Conservation (phyloP, 225 moss, liverwort and hornwort species). For the Lunularia cruciata region DNA sequence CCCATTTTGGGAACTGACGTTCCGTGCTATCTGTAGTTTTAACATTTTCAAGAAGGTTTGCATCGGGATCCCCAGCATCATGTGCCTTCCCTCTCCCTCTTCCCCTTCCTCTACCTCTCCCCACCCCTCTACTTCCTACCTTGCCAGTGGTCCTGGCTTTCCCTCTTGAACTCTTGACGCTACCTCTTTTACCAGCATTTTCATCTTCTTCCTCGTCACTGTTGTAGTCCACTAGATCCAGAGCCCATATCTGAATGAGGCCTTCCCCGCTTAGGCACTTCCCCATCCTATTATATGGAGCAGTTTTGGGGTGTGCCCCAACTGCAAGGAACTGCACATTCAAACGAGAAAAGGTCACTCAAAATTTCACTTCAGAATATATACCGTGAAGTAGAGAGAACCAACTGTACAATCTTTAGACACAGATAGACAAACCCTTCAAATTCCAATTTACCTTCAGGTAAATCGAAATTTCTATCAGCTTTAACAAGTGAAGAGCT, state of each 20-base stretch:
- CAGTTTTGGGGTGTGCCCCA: constrained; percentile 70
- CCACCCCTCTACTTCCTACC: constrained; percentile 41
- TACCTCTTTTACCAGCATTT: background rate
- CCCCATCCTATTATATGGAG: constrained; percentile 73
- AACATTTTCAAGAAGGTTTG: constrained; percentile 35
- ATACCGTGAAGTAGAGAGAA: too few species aligned
- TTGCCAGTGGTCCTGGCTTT: constrained; percentile 11
- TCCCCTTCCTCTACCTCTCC: constrained; percentile 48
- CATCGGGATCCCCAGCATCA: background rate
- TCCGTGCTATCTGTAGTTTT: constrained; percentile 36
- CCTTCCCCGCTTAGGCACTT: constrained; percentile 67
- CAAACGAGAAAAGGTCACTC: background rate
- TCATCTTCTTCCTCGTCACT: constrained; percentile 7
- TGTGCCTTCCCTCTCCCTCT: constrained; percentile 6
- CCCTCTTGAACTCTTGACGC: background rate
- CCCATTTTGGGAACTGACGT: constrained; percentile 30
- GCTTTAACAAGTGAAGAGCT: too few species aligned
- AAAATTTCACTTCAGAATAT: too few species aligned
- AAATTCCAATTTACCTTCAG: too few species aligned
- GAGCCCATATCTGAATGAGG: constrained; percentile 82
- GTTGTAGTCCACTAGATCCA: constrained; percentile 36
- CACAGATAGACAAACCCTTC: too few species aligned
- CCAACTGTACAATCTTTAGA: too few species aligned
- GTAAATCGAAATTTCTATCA: too few species aligned
- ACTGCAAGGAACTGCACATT: constrained; percentile 77